Percentiles rank a stretch among this genome's conserved stretches.
These are phyloP conservation scores for Podaxis sp. DNA, from an alignment of 768 basidiomycete genomes.

Conservation along the genomic window DNA sequence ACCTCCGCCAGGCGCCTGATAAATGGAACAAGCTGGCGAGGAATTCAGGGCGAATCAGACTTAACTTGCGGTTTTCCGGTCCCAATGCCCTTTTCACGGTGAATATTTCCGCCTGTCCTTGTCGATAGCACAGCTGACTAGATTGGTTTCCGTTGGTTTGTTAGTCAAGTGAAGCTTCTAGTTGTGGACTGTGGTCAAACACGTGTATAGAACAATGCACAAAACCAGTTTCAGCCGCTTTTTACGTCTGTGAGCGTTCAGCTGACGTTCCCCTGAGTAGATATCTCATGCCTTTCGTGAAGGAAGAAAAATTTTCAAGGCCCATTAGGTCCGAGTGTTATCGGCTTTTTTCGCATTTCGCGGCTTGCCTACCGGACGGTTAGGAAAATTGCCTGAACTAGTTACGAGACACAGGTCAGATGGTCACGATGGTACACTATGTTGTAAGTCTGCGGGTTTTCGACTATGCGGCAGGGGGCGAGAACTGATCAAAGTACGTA, in stretches of 20 bases:
- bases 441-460: neutral
- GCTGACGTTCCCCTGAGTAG: neutral
- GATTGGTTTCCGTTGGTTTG: neutral
- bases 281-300: neutral
- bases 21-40: neutral
- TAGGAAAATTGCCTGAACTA: neutral
- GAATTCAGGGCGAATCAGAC: neutral
- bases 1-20: neutral
- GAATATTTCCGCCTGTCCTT: neutral
- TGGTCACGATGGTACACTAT: neutral
- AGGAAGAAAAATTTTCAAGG: neutral
- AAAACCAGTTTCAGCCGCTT: neutral
- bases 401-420: neutral
- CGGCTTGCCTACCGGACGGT: neutral
- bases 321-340: neutral
- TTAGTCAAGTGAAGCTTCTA: neutral
- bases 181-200: neutral
- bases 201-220: neutral
- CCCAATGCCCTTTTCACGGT: neutral
- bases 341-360: neutral
- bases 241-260: neutral
- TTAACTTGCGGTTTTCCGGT: neutral
- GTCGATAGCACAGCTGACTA: neutral
- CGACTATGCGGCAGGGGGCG: neutral
- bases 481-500: neutral